Evolutionary conservation across 192 early-diverging fungal species (phyloP).

Genomic region (Backusella tarrabulga): DNA sequence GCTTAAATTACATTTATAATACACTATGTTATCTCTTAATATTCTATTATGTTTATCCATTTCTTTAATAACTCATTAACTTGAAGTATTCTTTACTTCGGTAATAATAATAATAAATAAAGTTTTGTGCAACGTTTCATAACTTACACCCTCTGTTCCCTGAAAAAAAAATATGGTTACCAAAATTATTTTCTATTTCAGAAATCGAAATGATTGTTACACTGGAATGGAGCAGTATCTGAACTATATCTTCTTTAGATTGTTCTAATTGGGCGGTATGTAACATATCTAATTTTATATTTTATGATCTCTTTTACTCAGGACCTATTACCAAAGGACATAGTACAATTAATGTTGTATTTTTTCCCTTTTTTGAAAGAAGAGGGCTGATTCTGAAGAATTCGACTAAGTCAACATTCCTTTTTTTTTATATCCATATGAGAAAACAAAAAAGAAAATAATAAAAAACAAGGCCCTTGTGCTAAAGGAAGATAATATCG

Average conservation of each 20-base stretch:
- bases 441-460: background rate
- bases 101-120: conserved; percentile 3
- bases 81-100: background rate
- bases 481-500: background rate
- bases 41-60: background rate
- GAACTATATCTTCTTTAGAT: background rate
- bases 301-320: too few species aligned
- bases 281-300: background rate
- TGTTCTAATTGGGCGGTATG: background rate
- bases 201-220: background rate
- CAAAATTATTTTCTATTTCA: background rate
- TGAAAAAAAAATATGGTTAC: background rate
- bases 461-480: background rate
- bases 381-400: too few species aligned
- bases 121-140: background rate
- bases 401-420: too few species aligned
- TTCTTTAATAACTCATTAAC: conserved; percentile 3
- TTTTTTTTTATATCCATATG: too few species aligned
- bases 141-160: background rate
- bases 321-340: too few species aligned
- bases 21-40: background rate
- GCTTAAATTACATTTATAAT: conserved; percentile 5
- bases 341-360: too few species aligned
- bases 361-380: too few species aligned
- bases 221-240: background rate